Base-by-base conservation (phyloP, 164 flowering plant genomes). In the Piper longum region DNA sequence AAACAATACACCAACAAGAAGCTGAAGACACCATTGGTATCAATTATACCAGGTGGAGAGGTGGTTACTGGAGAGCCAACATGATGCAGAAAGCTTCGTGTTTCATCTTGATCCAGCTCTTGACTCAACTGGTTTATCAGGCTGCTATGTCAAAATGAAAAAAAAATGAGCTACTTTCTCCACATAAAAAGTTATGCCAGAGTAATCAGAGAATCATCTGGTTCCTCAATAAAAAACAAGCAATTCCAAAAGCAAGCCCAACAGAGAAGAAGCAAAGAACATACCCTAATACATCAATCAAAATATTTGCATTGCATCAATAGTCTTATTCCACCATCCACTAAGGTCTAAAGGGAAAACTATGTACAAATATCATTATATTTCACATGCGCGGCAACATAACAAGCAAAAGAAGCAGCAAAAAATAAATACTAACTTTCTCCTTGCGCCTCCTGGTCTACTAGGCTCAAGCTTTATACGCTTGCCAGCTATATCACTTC, bases 401-500 rank as follows among this genome's bases (percentile, higher is more conserved):
- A 48, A 0, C 9, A 14, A 48, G 48, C 48, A 44, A 5, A 48
- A 52, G 55, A 52, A 42, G 4, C 11, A 42, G n/a, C 16, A 1
- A 64, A 41, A 3, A 19, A 36, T 0, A 48, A 48, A 9, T 8
- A 48, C 88, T 39, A 71, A 92, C 98, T 81, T 92, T 67, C 96
- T 76, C 59, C 98, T 89, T 70, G 96, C 87, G 72, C 98, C 98
- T 66, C 98, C 96, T 17, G 98, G 98, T 55, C 98, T 89, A 68
- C 96, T 92, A 62, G 95, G 96, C 77, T 89, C 96, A 70, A 92
- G 88, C 78, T 92, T 92, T 71, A 92, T 86, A 66, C 95, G 93
- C 76, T 92, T 92, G 43, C 98, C 98, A 72, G 95, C 98, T 69
- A 92, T 92, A 71, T 92, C 96, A 72, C 89, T 83, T 68, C 89